These are phyloP conservation scores for Tolypocladium paradoxum DNA, from an alignment of 2,329 filamentous ascomycete genomes.

Conservation along the genomic window DNA sequence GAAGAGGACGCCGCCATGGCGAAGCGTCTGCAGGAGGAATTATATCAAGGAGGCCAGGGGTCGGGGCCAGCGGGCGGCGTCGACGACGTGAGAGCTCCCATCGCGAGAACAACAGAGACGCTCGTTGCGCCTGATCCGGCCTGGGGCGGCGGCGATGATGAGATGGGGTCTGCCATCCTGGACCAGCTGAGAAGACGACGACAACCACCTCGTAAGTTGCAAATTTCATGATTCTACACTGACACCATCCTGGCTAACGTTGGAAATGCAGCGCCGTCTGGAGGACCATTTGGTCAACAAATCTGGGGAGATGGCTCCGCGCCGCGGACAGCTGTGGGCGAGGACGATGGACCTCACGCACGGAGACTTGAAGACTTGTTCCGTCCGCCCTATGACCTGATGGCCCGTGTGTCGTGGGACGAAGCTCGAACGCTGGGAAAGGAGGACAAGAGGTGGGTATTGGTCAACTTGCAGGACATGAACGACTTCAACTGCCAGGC, in stretches of 20 bases:
- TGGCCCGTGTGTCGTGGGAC: constrained; percentile 71
- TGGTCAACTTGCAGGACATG: constrained; percentile 91
- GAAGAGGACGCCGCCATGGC: constrained; percentile 95
- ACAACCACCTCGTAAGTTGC: constrained; percentile 19
- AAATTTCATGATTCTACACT: not conserved
- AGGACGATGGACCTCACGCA: constrained; percentile 52
- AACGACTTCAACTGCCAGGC: constrained; percentile 91
- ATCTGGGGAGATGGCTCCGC: constrained; percentile 22
- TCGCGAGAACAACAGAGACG: constrained; percentile 84
- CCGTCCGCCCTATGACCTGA: constrained; percentile 83
- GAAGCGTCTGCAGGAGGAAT: constrained; percentile 79
- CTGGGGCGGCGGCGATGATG: constrained; percentile 33
- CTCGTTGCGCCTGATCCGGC: constrained; percentile 58
- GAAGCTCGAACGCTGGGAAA: constrained; percentile 77
- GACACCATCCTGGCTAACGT: not conserved
- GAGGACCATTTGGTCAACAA: constrained; percentile 27
- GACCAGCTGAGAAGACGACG: constrained; percentile 49
- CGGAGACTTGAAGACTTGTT: constrained; percentile 83
- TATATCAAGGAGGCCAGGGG: constrained; percentile 51
- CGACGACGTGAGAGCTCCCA: constrained; percentile 74
- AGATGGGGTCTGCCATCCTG: constrained; percentile 50
- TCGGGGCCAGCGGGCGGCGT: constrained; percentile 24
- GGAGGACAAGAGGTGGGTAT: constrained; percentile 81
- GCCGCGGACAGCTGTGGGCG: constrained; percentile 11
- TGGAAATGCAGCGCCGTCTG: constrained; percentile 8